phyloP scores from a whole-genome alignment of 164 flowering plant species.

The Litsea cubeba region DNA sequence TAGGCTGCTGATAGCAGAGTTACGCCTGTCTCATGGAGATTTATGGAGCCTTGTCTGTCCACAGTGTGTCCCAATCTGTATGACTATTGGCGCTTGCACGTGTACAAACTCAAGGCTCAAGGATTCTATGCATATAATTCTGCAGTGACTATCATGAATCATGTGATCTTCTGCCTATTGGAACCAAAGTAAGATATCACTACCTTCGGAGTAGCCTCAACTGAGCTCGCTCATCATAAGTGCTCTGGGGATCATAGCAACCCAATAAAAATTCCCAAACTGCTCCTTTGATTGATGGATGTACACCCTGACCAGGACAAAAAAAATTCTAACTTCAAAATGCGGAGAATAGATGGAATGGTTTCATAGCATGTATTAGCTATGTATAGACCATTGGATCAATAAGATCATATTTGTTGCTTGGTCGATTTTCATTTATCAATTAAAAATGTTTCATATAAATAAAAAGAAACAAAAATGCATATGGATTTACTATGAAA shows the following conservation, averaged over 20 bases:
- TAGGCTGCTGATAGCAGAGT: too few relatives aligned
- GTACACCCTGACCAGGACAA: slow-evolving; percentile 61
- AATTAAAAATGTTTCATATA: too few relatives aligned
- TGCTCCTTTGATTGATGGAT: slow-evolving; percentile 75
- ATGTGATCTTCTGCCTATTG: neutral
- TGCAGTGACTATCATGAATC: neutral
- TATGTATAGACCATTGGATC: neutral
- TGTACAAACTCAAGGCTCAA: neutral
- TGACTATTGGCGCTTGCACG: neutral
- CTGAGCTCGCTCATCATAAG: slow-evolving; percentile 56
- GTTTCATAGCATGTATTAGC: neutral
- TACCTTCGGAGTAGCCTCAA: slow-evolving; percentile 73
- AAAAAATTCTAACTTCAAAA: slow-evolving; percentile 3
- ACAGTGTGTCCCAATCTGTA: too few relatives aligned
- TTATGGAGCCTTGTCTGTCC: too few relatives aligned
- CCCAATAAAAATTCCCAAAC: slow-evolving; percentile 96
- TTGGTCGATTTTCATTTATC: too few relatives aligned
- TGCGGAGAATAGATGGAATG: neutral
- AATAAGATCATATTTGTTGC: too few relatives aligned
- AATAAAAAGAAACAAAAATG: neutral
- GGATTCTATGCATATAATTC: neutral
- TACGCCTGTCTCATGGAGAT: too few relatives aligned
- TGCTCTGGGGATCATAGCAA: slow-evolving; percentile 85
- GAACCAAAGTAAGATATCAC: slow-evolving; percentile 5
- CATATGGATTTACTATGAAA: neutral